Percentiles rank a stretch among this genome's conserved stretches.
phyloP scores from a whole-genome alignment of 345 rosid genomes.

The Ceriops tagal region DNA sequence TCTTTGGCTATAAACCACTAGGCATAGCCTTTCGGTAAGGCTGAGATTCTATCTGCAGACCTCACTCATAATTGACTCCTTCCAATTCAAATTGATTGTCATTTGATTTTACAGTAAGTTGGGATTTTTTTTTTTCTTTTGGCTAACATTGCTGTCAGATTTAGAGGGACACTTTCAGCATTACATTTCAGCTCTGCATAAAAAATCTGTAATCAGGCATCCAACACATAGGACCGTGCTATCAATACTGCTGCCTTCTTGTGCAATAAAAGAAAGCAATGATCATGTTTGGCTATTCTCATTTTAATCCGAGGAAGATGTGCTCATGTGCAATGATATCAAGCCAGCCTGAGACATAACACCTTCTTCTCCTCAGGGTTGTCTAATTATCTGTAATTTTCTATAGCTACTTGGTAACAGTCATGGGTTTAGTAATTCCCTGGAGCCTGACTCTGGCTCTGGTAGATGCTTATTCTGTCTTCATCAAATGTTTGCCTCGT shows the following conservation, averaged over 20 bases:
- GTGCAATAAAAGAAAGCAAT: too few relatives aligned
- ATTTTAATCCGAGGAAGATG: too few relatives aligned
- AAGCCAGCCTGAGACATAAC: not conserved
- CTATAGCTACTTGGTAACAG: slow-evolving; percentile 58
- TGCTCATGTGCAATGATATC: too few relatives aligned
- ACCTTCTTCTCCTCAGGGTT: not conserved
- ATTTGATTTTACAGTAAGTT: too few relatives aligned
- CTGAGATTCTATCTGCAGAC: too few relatives aligned
- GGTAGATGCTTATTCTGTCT: slow-evolving; percentile 53
- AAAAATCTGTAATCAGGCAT: not conserved
- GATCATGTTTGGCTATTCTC: too few relatives aligned
- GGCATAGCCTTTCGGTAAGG: too few relatives aligned
- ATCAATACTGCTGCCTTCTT: too few relatives aligned
- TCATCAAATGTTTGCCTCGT: slow-evolving; percentile 36
- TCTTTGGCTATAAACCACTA: too few relatives aligned
- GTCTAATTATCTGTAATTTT: not conserved
- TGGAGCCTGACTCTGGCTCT: slow-evolving; percentile 55
- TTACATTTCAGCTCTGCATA: not conserved
- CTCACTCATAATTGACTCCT: too few relatives aligned
- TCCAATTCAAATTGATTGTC: too few relatives aligned
- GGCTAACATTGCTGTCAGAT: not conserved
- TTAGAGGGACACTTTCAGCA: not conserved
- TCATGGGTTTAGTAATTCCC: slow-evolving; percentile 66
- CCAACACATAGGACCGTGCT: too few relatives aligned
- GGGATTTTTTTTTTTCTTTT: not conserved